Conservation (phyloP, 1,139 yeast species). For the Debaryomyces nepalensis region DNA sequence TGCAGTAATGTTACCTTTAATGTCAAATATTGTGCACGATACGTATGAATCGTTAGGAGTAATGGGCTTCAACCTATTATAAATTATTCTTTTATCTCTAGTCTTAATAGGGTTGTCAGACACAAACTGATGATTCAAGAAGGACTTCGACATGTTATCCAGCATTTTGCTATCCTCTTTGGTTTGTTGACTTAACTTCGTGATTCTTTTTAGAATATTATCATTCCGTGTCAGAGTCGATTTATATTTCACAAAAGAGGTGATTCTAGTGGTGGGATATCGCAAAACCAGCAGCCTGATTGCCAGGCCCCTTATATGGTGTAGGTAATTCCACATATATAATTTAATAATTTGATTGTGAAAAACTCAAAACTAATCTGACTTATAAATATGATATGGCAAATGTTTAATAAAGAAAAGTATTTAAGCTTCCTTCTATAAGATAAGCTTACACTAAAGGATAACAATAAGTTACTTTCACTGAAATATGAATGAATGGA, state of each 20-base stretch:
- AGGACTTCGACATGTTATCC: background rate
- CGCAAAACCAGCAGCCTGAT: background rate
- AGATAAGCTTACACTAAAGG: background rate
- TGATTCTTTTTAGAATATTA: slow-evolving; percentile 9
- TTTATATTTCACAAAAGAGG: background rate
- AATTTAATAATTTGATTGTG: background rate
- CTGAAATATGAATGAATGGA: background rate
- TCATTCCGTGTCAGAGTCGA: slow-evolving; percentile 14
- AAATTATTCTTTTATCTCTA: slow-evolving; percentile 16
- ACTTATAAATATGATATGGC: background rate
- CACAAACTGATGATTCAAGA: background rate
- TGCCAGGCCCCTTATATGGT: background rate
- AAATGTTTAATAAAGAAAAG: background rate
- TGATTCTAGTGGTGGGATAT: background rate
- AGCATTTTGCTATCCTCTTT: background rate
- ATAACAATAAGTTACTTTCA: background rate
- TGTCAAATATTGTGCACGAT: slow-evolving; percentile 76
- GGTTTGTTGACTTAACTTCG: background rate
- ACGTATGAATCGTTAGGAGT: slow-evolving; percentile 62
- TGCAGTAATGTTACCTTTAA: slow-evolving; percentile 69
- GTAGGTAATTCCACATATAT: slow-evolving; percentile 1
- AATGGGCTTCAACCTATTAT: slow-evolving; percentile 53
- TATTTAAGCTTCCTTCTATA: background rate
- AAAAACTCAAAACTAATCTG: background rate
- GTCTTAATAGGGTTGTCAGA: background rate